Evolutionary conservation across 257 asterid genomes (phyloP), one percentile per base, ranked within the genome.

Genomic region (Capsicum baccatum): DNA sequence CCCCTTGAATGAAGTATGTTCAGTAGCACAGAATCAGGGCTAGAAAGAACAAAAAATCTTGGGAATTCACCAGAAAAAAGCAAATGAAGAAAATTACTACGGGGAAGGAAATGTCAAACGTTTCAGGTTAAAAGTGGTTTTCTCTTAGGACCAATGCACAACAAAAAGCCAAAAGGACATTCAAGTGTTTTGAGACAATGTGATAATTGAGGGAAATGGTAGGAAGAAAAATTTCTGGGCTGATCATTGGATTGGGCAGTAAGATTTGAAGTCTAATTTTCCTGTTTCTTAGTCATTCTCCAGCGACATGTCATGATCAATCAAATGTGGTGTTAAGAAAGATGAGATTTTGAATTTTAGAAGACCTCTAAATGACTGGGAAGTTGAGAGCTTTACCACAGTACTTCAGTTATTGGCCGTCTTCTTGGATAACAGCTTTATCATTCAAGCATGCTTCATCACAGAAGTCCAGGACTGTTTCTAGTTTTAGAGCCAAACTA

Each of bases 361-460:
- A 48, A 48, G 52, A 48, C 9, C 52, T 48, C 52, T 48, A 6
- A 48, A 48, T 48, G 52, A 48, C 52, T 48, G 9, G 52, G 52
- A 48, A 48, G 52, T 48, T 48, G 11, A 48, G 54, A 48, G 54
- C 54, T 48, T 48, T 48, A 48, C 54, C 10, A 48, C 2, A 48
- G 8, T 48, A 11, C 54, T 48, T 48, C 54, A 7, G 9, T 48
- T 48, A 48, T 11, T 48, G 54, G 54, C 13, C 42, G 44, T 52
- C 85, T 67, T 82, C 85, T 68, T 83, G 69, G 44, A 33, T 68
- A 67, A 33, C 39, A 67, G 85, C 37, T 68, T 42, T 76, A 14
- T 21, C 80, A 80, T 66, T 54, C 59, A 17, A 67, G 68, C 80
- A 68, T n/a, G 35, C 68, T 83, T 54, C 80, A 52, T 37, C 80